phyloP scores from a whole-genome alignment of 768 basidiomycete genomes.

The Podaxis sp. region DNA sequence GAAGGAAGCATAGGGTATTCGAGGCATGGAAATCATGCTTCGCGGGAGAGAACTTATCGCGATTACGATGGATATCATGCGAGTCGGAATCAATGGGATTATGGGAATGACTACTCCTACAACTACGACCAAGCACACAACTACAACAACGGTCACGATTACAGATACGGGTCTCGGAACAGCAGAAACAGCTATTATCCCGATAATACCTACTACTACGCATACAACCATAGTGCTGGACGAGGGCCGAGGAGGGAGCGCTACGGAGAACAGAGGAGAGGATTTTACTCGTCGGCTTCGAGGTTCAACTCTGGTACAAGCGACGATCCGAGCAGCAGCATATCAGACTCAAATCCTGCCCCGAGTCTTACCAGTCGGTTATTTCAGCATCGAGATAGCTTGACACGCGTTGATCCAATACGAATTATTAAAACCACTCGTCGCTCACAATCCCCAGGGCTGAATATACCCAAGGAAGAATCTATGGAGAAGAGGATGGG shows the following conservation, averaged over 20 bases:
- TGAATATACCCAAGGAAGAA: background rate
- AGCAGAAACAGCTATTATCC: background rate
- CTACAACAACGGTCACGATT: slow-evolving; percentile 5
- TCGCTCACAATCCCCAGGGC: background rate
- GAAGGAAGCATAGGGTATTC: background rate
- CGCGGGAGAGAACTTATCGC: background rate
- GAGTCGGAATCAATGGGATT: background rate
- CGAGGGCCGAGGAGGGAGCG: background rate
- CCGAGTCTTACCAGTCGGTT: background rate
- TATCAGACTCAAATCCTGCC: background rate
- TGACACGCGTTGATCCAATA: background rate
- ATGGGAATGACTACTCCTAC: background rate
- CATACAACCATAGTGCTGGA: background rate
- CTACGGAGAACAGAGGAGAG: background rate
- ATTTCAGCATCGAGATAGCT: background rate
- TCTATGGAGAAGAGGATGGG: background rate
- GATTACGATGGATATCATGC: slow-evolving; percentile 1
- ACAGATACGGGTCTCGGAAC: background rate
- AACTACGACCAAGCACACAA: slow-evolving; percentile 4
- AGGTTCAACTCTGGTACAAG: background rate
- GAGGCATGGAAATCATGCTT: background rate
- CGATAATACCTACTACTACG: background rate
- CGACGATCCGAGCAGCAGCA: background rate
- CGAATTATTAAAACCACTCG: background rate
- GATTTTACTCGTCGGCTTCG: background rate